phyloP scores from a whole-genome alignment of 805 yeast species.

The Myxozyma monticola region DNA sequence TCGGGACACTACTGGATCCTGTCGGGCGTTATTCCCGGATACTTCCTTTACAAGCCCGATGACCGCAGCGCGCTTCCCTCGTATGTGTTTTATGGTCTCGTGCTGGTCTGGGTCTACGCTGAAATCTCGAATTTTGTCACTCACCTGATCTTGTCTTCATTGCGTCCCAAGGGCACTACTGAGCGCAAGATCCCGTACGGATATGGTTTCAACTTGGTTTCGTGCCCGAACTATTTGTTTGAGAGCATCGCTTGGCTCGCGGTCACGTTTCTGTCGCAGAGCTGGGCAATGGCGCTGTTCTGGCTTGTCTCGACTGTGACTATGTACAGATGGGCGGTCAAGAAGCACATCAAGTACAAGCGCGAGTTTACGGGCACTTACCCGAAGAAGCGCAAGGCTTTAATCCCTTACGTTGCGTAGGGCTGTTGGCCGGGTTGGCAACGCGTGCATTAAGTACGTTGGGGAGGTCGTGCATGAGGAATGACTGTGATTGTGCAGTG shows the following conservation, averaged over 20 bases:
- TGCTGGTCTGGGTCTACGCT: constrained; percentile 41
- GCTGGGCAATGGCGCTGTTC: constrained; percentile 59
- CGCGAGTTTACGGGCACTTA: constrained; percentile 68
- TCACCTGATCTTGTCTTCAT: constrained; percentile 60
- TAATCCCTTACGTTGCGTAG: constrained; percentile 65
- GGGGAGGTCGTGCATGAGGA: too few relatives aligned
- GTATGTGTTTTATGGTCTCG: constrained; percentile 2
- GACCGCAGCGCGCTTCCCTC: constrained; percentile 6
- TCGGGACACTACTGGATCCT: constrained; percentile 91
- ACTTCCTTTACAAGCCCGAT: constrained; percentile 50
- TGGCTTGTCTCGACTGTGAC: constrained; percentile 71
- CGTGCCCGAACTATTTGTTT: constrained; percentile 92
- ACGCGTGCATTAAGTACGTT: too few relatives aligned
- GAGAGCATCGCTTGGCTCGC: constrained; percentile 76
- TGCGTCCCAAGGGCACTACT: constrained; percentile 38
- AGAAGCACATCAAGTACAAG: constrained; percentile 71
- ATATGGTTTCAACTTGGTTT: constrained; percentile 74
- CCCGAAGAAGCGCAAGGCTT: constrained; percentile 74
- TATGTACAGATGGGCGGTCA: constrained; percentile 90
- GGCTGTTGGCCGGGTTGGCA: too few relatives aligned
- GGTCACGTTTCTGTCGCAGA: constrained; percentile 70
- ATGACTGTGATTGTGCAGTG: too few relatives aligned
- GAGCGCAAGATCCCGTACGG: constrained; percentile 76
- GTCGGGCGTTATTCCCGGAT: constrained; percentile 65
- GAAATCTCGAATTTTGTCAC: constrained; percentile 73